Conservation (phyloP, 2,329 filamentous ascomycete genomes). For the Aphanocladium album region DNA sequence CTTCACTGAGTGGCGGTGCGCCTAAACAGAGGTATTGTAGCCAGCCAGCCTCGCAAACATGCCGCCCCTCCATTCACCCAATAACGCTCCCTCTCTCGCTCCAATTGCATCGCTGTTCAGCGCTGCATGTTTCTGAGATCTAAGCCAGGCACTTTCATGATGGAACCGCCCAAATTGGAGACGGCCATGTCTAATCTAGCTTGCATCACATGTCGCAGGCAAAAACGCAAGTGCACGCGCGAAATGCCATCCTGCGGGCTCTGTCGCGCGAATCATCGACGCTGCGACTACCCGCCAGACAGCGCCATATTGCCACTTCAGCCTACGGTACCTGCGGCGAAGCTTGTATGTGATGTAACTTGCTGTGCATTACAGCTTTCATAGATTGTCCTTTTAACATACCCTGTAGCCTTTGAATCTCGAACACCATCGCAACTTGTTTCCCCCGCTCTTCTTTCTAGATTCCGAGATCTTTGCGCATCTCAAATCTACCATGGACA, state of each 20-base stretch:
- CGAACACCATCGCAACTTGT: neutral
- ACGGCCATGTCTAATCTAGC: neutral
- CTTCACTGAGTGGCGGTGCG: too few relatives aligned
- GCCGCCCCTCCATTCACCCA: too few relatives aligned
- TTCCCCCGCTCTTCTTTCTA: conserved; percentile 16
- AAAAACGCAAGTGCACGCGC: neutral
- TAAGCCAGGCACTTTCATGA: neutral
- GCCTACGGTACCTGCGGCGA: neutral
- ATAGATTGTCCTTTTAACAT: neutral
- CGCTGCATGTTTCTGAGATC: too few relatives aligned
- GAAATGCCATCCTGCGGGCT: neutral
- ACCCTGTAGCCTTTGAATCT: neutral
- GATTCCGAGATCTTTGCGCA: conserved; percentile 14
- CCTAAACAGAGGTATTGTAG: too few relatives aligned
- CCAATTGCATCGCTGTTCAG: too few relatives aligned
- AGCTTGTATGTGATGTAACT: neutral
- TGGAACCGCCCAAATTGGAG: neutral
- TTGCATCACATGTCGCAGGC: neutral
- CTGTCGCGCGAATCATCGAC: neutral
- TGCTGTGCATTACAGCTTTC: neutral
- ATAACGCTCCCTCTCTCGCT: too few relatives aligned
- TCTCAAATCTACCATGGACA: neutral
- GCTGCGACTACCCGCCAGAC: neutral
- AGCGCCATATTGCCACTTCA: neutral
- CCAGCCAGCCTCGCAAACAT: too few relatives aligned